Base-by-base conservation (phyloP, 179 eudicot genomes). In the Carnegiea gigantea region DNA sequence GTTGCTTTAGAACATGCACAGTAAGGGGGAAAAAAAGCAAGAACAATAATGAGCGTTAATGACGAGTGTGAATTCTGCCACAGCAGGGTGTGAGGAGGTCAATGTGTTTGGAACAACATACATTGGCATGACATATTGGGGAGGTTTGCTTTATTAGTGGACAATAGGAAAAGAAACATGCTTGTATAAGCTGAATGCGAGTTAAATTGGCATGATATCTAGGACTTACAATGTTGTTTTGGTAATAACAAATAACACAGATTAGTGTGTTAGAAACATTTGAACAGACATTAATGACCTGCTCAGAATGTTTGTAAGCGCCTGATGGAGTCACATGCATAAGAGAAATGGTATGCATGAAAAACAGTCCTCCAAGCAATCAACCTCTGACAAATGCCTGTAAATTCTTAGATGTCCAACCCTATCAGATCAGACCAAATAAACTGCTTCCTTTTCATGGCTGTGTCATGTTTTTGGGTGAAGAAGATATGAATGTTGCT, bases 1-100 rank as follows among this genome's bases (percentile, higher is more conserved):
- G 36, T 65, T 68, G 73, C 36, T 68, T 68, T 68, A 68, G 11
- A 68, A 30, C 18, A 68, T 28, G 73, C 73, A 68, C 43, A 28
- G n/a, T 57, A 68, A 30, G 44, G 44, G 44, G 44, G 9, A 3
- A 3, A 6, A 6, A 3, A 6, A 6, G 2, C 43, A 38, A 38
- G 44, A 40, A 40, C 44, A 40, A 7, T 40, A 40, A 40, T 5
- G 44, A 68, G 9, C 15, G 11, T 9, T 28, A 26, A 23, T 65
- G 36, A 26, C 38, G 1, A 68, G 8, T 28, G 71, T 67, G 71
- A 28, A 28, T 28, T 2, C 36, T 28, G 13, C 38, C 30, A 11
- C 18, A 24, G 71, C 17, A 67, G 36, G 71, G 18, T 67, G 4
- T 67, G 40, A 23, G 70, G 70, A 26, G 38, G 20, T 68, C 73